Percentiles rank a stretch among this genome's conserved stretches.
Conservation (phyloP, 2,329 filamentous ascomycete genomes). For the Lecanicillium sp. region DNA sequence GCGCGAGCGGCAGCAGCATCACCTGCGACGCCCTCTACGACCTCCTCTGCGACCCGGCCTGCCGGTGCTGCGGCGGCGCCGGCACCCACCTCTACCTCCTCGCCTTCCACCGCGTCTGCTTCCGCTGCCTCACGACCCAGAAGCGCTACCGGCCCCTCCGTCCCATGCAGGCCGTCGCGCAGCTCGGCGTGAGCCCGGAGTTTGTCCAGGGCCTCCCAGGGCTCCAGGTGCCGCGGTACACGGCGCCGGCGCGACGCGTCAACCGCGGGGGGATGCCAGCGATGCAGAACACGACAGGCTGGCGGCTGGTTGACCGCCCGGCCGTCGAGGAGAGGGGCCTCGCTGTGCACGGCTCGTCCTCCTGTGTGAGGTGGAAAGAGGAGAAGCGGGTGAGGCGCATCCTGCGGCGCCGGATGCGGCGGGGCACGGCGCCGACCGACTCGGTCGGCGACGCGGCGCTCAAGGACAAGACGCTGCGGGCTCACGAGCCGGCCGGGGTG, state of each 20-base stretch:
- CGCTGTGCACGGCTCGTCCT: too few relatives aligned
- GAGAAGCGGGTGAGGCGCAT: too few relatives aligned
- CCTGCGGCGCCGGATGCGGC: too few relatives aligned
- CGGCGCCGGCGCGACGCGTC: fast-evolving
- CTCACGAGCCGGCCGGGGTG: too few relatives aligned
- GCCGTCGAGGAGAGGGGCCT: too few relatives aligned
- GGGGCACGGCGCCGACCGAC: too few relatives aligned
- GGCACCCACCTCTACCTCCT: not conserved
- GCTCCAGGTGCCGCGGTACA: not conserved
- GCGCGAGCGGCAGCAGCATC: not conserved
- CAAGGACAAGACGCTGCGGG: too few relatives aligned
- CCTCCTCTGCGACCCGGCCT: not conserved
- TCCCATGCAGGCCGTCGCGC: not conserved
- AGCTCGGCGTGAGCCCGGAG: not conserved
- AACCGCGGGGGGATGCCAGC: too few relatives aligned
- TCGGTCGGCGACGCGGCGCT: too few relatives aligned
- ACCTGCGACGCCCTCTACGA: not conserved
- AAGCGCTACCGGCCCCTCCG: not conserved
- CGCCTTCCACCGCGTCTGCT: not conserved
- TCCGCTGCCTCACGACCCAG: not conserved
- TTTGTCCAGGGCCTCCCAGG: not conserved
- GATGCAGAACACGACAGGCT: not conserved
- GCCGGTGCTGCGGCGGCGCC: not conserved
- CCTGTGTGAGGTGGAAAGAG: too few relatives aligned
- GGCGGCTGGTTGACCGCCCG: not conserved